Evolutionary conservation across 1,284 basidiomycete genomes (phyloP).

Genomic region (Puccinia polysora): DNA sequence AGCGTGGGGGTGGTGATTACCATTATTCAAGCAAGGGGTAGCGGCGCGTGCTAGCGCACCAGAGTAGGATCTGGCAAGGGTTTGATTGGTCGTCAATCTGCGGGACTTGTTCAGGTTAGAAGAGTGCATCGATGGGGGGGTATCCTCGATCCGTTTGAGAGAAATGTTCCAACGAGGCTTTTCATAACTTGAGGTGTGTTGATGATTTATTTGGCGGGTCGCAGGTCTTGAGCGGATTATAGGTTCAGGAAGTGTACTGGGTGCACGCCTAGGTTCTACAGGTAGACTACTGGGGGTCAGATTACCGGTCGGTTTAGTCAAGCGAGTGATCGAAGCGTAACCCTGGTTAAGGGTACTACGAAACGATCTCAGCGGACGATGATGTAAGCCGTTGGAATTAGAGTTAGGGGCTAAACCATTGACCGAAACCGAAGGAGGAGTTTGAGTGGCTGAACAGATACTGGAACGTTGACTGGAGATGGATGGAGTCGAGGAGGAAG

Average conservation of each 20-base stretch:
- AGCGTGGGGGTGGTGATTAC: not conserved
- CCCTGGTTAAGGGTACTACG: slow-evolving; percentile 9
- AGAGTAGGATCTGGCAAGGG: not conserved
- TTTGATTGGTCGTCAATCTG: not conserved
- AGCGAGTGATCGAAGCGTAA: not conserved
- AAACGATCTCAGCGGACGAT: not conserved
- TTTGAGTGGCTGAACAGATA: not conserved
- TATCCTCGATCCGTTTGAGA: slow-evolving; percentile 27
- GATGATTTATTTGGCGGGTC: not conserved
- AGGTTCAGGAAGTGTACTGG: not conserved
- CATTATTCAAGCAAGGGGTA: not conserved
- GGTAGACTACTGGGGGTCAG: not conserved
- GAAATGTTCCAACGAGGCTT: slow-evolving; percentile 42
- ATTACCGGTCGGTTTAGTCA: not conserved
- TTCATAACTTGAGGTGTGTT: not conserved
- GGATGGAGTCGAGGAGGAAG: not conserved
- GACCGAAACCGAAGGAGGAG: not conserved
- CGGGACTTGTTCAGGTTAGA: not conserved
- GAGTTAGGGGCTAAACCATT: not conserved
- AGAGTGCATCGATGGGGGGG: not conserved
- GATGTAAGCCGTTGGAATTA: not conserved
- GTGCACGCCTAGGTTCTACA: not conserved
- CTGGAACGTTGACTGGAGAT: slow-evolving; percentile 1
- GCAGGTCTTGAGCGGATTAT: not conserved
- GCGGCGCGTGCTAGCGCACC: not conserved